These are phyloP conservation scores for Venturia nashicola DNA, from an alignment of 2,329 filamentous ascomycete genomes.

Conservation along the genomic window DNA sequence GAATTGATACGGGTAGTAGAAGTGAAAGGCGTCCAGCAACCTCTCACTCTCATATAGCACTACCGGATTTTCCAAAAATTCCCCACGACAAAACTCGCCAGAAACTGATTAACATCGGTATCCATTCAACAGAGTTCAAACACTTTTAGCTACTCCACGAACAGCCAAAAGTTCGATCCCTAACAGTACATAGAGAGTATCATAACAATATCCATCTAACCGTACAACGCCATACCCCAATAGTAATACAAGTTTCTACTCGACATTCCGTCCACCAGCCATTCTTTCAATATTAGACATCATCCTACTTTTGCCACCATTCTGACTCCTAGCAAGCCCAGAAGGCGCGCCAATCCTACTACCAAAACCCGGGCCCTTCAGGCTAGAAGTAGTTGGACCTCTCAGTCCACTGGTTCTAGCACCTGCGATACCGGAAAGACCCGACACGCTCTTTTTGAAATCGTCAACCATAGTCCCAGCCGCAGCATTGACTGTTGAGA, in stretches of 20 bases:
- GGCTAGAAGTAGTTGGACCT: constrained; percentile 40
- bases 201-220: not conserved
- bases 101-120: no score
- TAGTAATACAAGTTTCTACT: constrained; percentile 2
- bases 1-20: no score
- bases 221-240: not conserved
- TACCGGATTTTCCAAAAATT: no score
- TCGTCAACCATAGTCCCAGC: constrained; percentile 28
- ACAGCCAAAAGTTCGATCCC: no score
- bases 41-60: no score
- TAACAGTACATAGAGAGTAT: not conserved
- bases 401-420: constrained; percentile 46
- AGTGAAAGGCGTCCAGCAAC: no score
- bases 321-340: constrained; percentile 22
- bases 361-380: constrained; percentile 23
- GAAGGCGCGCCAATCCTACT: constrained; percentile 29
- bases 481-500: constrained; percentile 19
- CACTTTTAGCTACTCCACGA: no score
- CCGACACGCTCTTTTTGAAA: constrained; percentile 40
- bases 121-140: no score
- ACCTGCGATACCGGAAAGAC: constrained; percentile 11
- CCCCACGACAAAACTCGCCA: no score
- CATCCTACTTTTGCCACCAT: constrained; percentile 52
- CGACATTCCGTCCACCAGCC: constrained; percentile 40
- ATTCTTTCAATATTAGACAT: constrained; percentile 83